Evolutionary conservation across 495 filamentous ascomycete genomes (phyloP), one percentile per base, ranked within the genome.

Genomic region (Clohesyomyces aquaticus): DNA sequence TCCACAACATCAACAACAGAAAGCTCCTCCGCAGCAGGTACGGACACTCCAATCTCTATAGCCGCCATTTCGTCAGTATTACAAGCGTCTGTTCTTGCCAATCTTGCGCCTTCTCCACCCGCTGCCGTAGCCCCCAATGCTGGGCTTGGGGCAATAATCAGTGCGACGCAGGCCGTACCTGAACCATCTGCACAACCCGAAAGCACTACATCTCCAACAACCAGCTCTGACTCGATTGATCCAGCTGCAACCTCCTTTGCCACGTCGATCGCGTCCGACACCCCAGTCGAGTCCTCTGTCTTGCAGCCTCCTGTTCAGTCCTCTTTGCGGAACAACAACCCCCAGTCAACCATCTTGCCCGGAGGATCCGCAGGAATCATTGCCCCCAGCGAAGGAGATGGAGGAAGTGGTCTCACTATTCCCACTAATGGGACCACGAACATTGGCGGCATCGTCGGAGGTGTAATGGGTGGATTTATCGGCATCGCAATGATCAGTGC

Each of bases 291-390:
- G 29, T 61, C 56, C 0, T 56, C 61, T 4, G 22, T 58, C 32
- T 14, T 29, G n/a, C 27, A 26, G 9, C 32, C 19, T 9, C 38
- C 61, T 27, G 47, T 38, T 0, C 55, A 53, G 38, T 35, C 62
- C 4, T n/a, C 47, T 25, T 9, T 29, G 2, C 22, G 45, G 11
- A 21, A 55, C 21, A 29, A 47, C 16, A 49, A 55, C 19, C 59
- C 57, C 9, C 56, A 61, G 28, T 59, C 62, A 26, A 61, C 59
- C 11, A 28, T 62, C 14, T 45, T 61, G 9, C 45, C 61, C 8
- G 43, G 55, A 54, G 62, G 57, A 8, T 55, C 61, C n/a, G 66
- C 58, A 47, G 67, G 67, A 18, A 47, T 66, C 19, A 63, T 70
- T 27, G 26, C 58, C 12, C 67, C 67, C 23, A 48, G 59, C 26